These are phyloP conservation scores for Sphagnum tenellum DNA, from an alignment of 225 moss, liverwort and hornwort species.

Conservation along the genomic window DNA sequence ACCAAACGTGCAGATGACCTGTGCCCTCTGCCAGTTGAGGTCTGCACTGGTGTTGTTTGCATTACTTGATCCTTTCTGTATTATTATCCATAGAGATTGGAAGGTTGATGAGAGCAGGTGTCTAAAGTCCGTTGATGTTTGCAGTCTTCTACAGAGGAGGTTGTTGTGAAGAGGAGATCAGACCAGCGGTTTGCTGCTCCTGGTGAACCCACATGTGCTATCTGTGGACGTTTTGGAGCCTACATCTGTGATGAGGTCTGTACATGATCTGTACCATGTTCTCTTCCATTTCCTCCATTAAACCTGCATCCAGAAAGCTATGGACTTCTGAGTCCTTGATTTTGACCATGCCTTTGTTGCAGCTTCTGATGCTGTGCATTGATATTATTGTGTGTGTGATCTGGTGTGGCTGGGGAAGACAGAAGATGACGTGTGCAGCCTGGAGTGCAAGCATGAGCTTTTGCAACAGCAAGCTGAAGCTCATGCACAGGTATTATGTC, in stretches of 20 bases:
- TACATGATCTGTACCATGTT: too few relatives aligned
- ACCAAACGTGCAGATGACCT: too few relatives aligned
- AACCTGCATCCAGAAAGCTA: background rate
- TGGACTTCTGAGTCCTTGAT: background rate
- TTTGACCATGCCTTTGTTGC: too few relatives aligned
- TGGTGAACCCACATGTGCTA: conserved; percentile 52
- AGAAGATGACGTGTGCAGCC: conserved; percentile 70
- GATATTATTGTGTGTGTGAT: background rate
- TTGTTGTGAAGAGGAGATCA: conserved; percentile 31
- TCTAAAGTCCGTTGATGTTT: background rate
- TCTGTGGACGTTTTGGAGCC: conserved; percentile 63
- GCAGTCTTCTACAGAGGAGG: conserved; percentile 21
- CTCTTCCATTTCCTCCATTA: background rate
- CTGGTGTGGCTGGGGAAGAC: conserved; percentile 23
- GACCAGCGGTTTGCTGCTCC: conserved; percentile 62
- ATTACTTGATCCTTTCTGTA: too few relatives aligned
- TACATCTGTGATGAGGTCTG: conserved; percentile 57
- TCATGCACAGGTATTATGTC: conserved; percentile 9
- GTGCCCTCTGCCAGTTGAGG: too few relatives aligned
- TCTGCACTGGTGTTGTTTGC: too few relatives aligned
- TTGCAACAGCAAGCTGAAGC: conserved; percentile 29
- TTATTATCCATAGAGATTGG: too few relatives aligned
- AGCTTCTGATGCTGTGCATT: background rate
- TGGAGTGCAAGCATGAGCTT: conserved; percentile 56
- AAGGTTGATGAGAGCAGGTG: too few relatives aligned